phyloP scores from a whole-genome alignment of 768 basidiomycete species.

The Russula lepida region DNA sequence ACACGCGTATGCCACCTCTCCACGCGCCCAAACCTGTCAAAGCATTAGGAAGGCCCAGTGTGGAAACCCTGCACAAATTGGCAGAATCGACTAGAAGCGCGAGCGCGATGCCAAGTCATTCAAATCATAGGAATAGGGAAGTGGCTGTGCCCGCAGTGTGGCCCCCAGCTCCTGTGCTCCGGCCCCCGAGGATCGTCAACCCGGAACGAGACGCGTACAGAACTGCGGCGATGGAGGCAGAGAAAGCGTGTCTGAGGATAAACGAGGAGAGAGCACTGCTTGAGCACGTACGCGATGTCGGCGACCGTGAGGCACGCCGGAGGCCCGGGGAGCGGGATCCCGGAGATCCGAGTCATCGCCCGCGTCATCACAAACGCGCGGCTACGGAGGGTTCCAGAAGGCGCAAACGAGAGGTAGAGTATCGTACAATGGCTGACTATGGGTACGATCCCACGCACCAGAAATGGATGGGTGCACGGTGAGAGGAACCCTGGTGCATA shows the following conservation, averaged over 20 bases:
- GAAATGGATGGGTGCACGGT: not conserved
- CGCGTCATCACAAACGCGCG: slow-evolving; percentile 8
- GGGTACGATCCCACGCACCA: not conserved
- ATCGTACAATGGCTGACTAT: slow-evolving; percentile 1
- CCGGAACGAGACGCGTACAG: slow-evolving; percentile 1
- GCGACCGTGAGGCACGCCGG: not conserved
- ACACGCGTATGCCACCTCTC: not conserved
- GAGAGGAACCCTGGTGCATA: not conserved
- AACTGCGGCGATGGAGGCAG: not conserved
- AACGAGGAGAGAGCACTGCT: not conserved
- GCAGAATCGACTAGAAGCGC: not conserved
- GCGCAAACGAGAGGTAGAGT: slow-evolving; percentile 9
- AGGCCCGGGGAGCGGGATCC: not conserved
- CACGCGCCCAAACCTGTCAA: slow-evolving; percentile 9
- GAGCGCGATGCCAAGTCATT: not conserved
- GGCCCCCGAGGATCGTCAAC: not conserved
- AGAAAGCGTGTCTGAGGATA: not conserved
- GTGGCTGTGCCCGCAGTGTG: not conserved
- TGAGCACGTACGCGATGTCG: not conserved
- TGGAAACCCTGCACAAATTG: not conserved
- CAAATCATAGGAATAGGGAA: not conserved
- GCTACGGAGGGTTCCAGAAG: slow-evolving; percentile 6
- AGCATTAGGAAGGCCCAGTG: not conserved
- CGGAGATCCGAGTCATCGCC: not conserved
- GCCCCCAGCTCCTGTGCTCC: slow-evolving; percentile 9